Evolutionary conservation across 345 rosid genomes (phyloP).

Genomic region (Rhodomyrtus tomentosa): DNA sequence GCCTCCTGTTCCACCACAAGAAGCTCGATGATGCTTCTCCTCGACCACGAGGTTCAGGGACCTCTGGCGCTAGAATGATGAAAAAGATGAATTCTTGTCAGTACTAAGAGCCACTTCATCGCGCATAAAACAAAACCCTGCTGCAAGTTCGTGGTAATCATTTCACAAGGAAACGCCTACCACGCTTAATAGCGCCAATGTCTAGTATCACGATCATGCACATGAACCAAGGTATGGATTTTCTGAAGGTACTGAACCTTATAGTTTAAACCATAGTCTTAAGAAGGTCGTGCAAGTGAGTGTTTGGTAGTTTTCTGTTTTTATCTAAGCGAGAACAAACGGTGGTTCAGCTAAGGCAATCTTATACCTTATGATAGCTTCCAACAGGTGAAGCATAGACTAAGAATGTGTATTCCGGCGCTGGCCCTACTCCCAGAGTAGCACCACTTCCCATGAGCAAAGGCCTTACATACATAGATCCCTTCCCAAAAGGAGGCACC

Average conservation of each 20-base stretch:
- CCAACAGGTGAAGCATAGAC: constrained; percentile 46
- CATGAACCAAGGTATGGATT: background rate
- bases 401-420: constrained; percentile 40
- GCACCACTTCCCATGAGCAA: constrained; percentile 47
- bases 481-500: constrained; percentile 65
- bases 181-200: background rate
- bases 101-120: background rate
- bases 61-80: constrained; percentile 8
- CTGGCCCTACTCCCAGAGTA: constrained; percentile 33
- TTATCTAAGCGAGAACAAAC: background rate
- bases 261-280: background rate
- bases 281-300: background rate
- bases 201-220: background rate
- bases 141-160: background rate
- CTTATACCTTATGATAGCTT: constrained; percentile 25
- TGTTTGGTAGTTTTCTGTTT: background rate
- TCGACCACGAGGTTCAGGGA: constrained; percentile 32
- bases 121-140: background rate
- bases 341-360: background rate
- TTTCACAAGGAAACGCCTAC: background rate
- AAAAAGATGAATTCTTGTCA: background rate
- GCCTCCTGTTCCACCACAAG: constrained; percentile 53
- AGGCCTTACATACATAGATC: constrained; percentile 56
- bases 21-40: constrained; percentile 31
- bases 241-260: background rate